Conservation (phyloP, 768 basidiomycete genomes). For the Steccherinum ochraceum region DNA sequence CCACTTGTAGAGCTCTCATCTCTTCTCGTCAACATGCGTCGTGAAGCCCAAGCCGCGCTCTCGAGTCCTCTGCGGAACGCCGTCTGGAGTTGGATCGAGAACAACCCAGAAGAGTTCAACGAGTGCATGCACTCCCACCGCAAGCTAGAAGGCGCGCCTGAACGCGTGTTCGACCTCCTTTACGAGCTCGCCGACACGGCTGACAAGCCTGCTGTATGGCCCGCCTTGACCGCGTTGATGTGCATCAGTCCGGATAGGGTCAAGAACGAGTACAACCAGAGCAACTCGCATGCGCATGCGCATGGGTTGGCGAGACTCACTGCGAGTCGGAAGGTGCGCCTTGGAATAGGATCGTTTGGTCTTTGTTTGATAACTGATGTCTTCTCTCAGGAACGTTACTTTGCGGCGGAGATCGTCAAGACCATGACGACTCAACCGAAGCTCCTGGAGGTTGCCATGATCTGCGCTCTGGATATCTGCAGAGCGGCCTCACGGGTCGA, state of each 20-base stretch:
- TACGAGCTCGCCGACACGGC: slow-evolving; percentile 37
- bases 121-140: slow-evolving; percentile 59
- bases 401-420: slow-evolving; percentile 56
- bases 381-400: slow-evolving; percentile 38
- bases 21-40: slow-evolving; percentile 75
- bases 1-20: slow-evolving; percentile 61
- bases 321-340: slow-evolving; percentile 16
- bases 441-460: slow-evolving; percentile 57
- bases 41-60: slow-evolving; percentile 64
- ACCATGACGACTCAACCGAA: slow-evolving; percentile 50
- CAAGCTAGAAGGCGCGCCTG: slow-evolving; percentile 71
- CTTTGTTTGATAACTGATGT: no score
- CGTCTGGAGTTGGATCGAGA: slow-evolving; percentile 87
- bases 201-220: slow-evolving; percentile 59
- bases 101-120: slow-evolving; percentile 73
- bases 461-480: slow-evolving; percentile 74
- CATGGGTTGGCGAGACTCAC: slow-evolving; percentile 22
- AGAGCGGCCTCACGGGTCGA: slow-evolving; percentile 54
- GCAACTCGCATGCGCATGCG: slow-evolving; percentile 17
- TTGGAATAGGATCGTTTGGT: not conserved
- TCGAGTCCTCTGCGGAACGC: slow-evolving; percentile 69
- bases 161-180: slow-evolving; percentile 80
- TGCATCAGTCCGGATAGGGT: slow-evolving; percentile 73
- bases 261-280: slow-evolving; percentile 47
- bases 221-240: slow-evolving; percentile 68